Conservation (phyloP, 345 rosid genomes). For the Conringia planisiliqua region DNA sequence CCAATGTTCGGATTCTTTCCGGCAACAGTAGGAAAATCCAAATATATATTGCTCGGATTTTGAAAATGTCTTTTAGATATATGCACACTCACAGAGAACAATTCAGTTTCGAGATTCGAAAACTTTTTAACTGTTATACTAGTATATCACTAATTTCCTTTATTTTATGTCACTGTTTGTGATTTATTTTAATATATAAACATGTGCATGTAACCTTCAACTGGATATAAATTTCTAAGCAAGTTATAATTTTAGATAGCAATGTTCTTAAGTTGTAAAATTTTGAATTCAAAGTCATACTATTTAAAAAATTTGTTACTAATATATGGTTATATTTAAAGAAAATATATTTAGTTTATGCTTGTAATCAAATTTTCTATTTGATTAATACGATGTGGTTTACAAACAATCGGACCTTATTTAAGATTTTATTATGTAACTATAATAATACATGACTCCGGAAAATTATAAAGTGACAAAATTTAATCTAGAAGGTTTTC, state of each 20-base stretch:
- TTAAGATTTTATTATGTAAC: not conserved
- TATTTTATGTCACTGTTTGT: not conserved
- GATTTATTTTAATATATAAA: not conserved
- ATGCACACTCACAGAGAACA: slow-evolving; percentile 27
- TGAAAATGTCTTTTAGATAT: slow-evolving; percentile 24
- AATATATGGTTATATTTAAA: too few relatives aligned
- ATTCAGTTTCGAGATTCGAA: slow-evolving; percentile 27
- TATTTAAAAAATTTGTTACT: not conserved
- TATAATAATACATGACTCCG: not conserved
- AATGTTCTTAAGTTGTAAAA: not conserved
- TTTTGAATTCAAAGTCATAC: not conserved
- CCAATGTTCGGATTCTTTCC: slow-evolving; percentile 31
- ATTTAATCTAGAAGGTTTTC: not conserved
- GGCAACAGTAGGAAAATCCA: slow-evolving; percentile 16
- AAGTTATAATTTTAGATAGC: not conserved
- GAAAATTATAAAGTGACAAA: not conserved
- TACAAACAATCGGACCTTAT: not conserved
- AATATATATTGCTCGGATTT: slow-evolving; percentile 13
- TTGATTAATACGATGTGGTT: not conserved
- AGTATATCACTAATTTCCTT: not conserved
- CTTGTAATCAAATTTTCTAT: not conserved
- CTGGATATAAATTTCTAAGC: not conserved
- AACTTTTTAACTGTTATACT: not conserved
- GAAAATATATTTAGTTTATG: too few relatives aligned
- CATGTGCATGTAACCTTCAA: not conserved